Evolutionary conservation across 2,329 filamentous ascomycete genomes (phyloP).

Genomic region (Botrytis pseudocinerea): DNA sequence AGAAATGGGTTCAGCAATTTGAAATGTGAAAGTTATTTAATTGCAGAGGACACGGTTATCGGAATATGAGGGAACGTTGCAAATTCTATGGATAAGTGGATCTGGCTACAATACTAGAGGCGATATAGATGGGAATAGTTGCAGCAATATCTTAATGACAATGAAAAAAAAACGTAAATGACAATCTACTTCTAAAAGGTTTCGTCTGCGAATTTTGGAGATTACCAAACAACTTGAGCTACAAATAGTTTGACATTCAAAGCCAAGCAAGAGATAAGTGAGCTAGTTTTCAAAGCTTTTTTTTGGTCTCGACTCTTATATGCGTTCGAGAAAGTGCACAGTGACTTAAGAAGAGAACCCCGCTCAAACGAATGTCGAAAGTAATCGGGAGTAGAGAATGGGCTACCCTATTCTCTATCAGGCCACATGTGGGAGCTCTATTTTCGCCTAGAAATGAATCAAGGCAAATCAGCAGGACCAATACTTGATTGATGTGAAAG

Average conservation of each 20-base stretch:
- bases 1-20: background rate
- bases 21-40: background rate
- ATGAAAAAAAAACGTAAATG: background rate
- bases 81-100: background rate
- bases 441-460: background rate
- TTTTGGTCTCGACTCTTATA: background rate
- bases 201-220: background rate
- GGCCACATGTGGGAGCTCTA: background rate
- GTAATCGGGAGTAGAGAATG: background rate
- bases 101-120: background rate
- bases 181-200: background rate
- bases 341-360: background rate
- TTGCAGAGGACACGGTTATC: background rate
- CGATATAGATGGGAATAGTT: background rate
- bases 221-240: background rate
- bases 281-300: background rate
- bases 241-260: background rate
- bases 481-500: background rate
- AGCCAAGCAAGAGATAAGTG: background rate
- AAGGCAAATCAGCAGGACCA: background rate
- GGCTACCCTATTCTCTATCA: background rate
- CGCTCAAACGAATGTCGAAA: background rate
- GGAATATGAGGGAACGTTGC: background rate
- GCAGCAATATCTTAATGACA: background rate
- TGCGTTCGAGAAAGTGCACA: background rate